Evolutionary conservation across 495 filamentous ascomycete species (phyloP).

Genomic region (Neohortaea acidophila): DNA sequence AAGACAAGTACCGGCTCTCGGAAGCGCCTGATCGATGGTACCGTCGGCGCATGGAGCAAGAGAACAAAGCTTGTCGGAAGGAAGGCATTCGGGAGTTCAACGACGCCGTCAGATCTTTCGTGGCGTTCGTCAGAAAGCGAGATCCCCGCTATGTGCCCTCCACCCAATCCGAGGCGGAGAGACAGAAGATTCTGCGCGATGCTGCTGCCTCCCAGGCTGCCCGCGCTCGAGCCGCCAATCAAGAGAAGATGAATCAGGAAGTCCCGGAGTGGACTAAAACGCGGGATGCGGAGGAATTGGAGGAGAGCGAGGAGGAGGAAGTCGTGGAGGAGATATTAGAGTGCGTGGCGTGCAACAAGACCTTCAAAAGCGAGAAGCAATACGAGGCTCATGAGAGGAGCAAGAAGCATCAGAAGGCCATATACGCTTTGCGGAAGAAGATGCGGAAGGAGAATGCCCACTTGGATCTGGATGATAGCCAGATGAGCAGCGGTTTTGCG

Average conservation of each 20-base stretch:
- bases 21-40: conserved; percentile 78
- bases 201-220: conserved; percentile 73
- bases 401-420: conserved; percentile 82
- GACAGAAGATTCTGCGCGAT: conserved; percentile 64
- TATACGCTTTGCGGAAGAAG: conserved; percentile 60
- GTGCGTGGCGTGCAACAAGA: conserved; percentile 84
- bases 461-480: conserved; percentile 36
- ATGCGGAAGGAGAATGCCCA: conserved; percentile 64
- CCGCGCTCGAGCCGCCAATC: conserved; percentile 63
- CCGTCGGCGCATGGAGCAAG: conserved; percentile 82
- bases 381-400: conserved; percentile 88
- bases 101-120: conserved; percentile 73
- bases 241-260: conserved; percentile 45
- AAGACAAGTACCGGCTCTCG: conserved; percentile 60
- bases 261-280: conserved; percentile 67
- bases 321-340: conserved; percentile 50
- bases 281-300: conserved; percentile 34
- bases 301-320: conserved; percentile 42
- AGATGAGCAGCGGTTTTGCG: conserved; percentile 17
- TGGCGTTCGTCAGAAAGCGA: conserved; percentile 81
- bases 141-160: conserved; percentile 67
- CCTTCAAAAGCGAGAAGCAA: conserved; percentile 85
- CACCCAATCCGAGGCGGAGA: conserved; percentile 58
- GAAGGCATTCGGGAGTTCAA: conserved; percentile 79
- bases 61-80: conserved; percentile 76